phyloP scores from a whole-genome alignment of 495 filamentous ascomycete species.

The Annulohypoxylon nitens region DNA sequence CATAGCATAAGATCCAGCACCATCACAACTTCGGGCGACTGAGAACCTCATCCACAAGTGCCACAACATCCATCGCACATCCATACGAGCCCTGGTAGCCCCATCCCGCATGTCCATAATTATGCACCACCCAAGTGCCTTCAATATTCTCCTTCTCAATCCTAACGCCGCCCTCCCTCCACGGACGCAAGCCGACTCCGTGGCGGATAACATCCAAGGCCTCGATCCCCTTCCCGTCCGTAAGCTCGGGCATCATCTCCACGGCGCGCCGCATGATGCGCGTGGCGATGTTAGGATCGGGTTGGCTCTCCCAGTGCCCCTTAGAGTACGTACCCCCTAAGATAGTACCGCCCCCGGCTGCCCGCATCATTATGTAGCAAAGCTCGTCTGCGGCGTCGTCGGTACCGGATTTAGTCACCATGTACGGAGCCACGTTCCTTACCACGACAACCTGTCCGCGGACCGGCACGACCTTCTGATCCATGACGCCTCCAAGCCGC shows the following conservation, averaged over 20 bases:
- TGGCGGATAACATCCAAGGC: conserved; percentile 88
- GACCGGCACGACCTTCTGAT: conserved; percentile 79
- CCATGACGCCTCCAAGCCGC: conserved; percentile 85
- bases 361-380: conserved; percentile 93
- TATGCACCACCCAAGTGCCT: conserved; percentile 84
- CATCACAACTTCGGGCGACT: conserved; percentile 26
- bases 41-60: conserved; percentile 74
- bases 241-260: conserved; percentile 77
- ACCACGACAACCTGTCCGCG: conserved; percentile 93
- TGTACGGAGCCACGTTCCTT: conserved; percentile 80
- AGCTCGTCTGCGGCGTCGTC: conserved; percentile 86
- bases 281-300: conserved; percentile 82
- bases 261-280: conserved; percentile 92
- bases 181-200: conserved; percentile 86
- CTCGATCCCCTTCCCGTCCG: conserved; percentile 80
- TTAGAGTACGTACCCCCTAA: conserved; percentile 90
- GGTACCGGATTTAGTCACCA: conserved; percentile 77
- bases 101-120: conserved; percentile 96
- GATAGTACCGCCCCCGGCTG: conserved; percentile 80
- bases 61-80: conserved; percentile 76
- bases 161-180: conserved; percentile 79
- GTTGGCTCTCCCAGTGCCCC: conserved; percentile 82
- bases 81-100: conserved; percentile 92
- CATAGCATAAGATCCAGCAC: no score
- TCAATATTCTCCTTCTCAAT: conserved; percentile 85